Evolutionary conservation across 305 asterid species (phyloP), one percentile per base, ranked within the genome.

Genomic region (Solanum hybrid): DNA sequence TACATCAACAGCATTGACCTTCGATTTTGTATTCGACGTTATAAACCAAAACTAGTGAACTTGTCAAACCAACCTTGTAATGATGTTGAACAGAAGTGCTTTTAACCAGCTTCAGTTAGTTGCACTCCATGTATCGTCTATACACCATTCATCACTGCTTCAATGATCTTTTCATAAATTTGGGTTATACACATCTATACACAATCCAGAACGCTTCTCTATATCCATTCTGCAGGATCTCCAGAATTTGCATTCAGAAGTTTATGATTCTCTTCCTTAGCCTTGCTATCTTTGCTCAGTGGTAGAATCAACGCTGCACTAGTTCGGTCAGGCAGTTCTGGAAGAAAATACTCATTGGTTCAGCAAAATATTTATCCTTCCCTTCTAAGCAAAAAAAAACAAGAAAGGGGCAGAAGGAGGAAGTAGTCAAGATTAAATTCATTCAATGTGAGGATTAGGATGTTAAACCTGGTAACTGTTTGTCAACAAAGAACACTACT

Each of bases 401-500:
- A 4, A 72, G 82, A 13, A 40, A 24, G 35, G 66, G 86, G 66
- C 36, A 80, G 66, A 32, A 7, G 69, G 66, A 80, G 69, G 85
- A 38, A 45, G 87, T 51, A 51, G 40, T 17, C 19, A 84, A 2
- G 13, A 10, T 10, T 29, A 51, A 84, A 56, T 51, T 31, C 38
- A 51, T 31, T 45, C 27, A 45, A 27, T 17, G 27, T 9, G 66
- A 72, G 24, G 37, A 36, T 87, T 38, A 36, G 42, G 45, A 38
- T 66, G 85, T 94, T 60, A 36, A 71, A 96, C 99, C 98, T 89
- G 98, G 96, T 91, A 97, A 91, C 89, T 92, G 95, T 86, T 94
- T 95, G 91, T 96, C 99, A n/a, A 97, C 73, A 89, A 94, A 97
- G 96, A 95, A 96, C 89, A 97, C 98, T 17, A 95, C 95, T 92